These are phyloP conservation scores for Symbiodinium pilosum DNA, from an alignment of 73 alveolate genomes.

Conservation along the genomic window DNA sequence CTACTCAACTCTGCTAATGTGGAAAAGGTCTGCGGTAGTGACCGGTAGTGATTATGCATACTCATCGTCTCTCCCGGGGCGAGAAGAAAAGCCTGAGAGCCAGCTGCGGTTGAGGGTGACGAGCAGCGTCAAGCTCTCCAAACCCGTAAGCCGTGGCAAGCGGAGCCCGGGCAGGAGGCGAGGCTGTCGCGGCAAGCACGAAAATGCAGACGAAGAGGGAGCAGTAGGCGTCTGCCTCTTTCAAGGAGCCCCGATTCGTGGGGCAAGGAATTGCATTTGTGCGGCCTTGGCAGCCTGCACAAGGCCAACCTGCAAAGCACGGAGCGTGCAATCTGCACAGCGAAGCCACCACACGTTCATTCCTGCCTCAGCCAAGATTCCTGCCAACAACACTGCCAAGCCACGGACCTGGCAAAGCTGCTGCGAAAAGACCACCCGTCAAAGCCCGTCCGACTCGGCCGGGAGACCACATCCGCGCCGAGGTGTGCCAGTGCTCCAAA, in stretches of 20 bases:
- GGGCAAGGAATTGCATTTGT: neutral
- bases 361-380: conserved; percentile 54
- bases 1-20: no score
- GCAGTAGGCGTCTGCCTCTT: conserved; percentile 77
- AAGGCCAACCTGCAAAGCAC: neutral
- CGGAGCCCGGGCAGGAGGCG: conserved; percentile 5
- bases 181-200: conserved; percentile 53
- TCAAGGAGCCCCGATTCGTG: neutral
- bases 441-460: neutral
- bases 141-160: no score
- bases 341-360: neutral
- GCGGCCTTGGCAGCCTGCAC: neutral
- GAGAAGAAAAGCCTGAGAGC: no score
- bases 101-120: no score
- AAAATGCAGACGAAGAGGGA: conserved; percentile 72
- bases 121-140: no score
- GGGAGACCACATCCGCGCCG: conserved; percentile 73
- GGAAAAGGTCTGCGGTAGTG: no score
- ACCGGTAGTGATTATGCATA: no score
- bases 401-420: conserved; percentile 25
- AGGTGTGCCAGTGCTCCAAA: conserved; percentile 75
- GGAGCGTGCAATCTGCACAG: neutral
- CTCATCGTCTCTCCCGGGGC: no score
- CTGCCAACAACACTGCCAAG: conserved; percentile 62
- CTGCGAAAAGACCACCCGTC: neutral